phyloP scores from a whole-genome alignment of 345 rosid genomes.

The Hypericum androsaemum region DNA sequence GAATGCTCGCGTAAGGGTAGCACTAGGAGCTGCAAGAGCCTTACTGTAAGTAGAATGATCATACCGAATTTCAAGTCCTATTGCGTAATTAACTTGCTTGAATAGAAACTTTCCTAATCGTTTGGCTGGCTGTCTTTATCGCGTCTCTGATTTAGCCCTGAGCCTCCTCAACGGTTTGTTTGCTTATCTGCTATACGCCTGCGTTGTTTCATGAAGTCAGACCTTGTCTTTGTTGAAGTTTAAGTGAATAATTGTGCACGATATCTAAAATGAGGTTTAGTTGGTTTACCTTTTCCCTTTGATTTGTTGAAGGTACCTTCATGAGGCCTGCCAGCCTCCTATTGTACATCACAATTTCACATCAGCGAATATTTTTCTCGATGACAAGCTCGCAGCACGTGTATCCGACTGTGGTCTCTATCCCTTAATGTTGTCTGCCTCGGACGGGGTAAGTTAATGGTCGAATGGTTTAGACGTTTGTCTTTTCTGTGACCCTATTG shows the following conservation, averaged over 20 bases:
- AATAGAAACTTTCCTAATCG: slow-evolving; percentile 1
- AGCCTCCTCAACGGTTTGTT: too few relatives aligned
- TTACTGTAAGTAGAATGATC: slow-evolving; percentile 55
- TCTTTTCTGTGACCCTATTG: slow-evolving; percentile 1
- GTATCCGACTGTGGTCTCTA: slow-evolving; percentile 81
- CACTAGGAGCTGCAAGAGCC: slow-evolving; percentile 84
- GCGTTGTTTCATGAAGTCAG: too few relatives aligned
- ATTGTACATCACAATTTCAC: slow-evolving; percentile 64
- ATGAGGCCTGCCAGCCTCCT: slow-evolving; percentile 78
- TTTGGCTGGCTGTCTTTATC: too few relatives aligned
- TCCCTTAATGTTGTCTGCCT: slow-evolving; percentile 40
- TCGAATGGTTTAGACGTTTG: too few relatives aligned
- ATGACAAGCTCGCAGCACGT: slow-evolving; percentile 46
- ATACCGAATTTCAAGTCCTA: neutral
- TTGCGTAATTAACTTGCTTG: neutral
- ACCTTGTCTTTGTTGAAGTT: too few relatives aligned
- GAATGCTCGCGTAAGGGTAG: slow-evolving; percentile 58
- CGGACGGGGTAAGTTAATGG: slow-evolving; percentile 55
- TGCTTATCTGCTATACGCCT: too few relatives aligned
- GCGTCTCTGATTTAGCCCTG: too few relatives aligned
- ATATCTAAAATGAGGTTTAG: too few relatives aligned
- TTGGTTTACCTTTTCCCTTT: neutral
- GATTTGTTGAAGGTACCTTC: slow-evolving; percentile 51
- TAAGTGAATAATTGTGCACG: too few relatives aligned
- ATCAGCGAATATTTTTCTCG: slow-evolving; percentile 73